phyloP scores from a whole-genome alignment of 495 filamentous ascomycete genomes.

The Annulohypoxylon moriforme region DNA sequence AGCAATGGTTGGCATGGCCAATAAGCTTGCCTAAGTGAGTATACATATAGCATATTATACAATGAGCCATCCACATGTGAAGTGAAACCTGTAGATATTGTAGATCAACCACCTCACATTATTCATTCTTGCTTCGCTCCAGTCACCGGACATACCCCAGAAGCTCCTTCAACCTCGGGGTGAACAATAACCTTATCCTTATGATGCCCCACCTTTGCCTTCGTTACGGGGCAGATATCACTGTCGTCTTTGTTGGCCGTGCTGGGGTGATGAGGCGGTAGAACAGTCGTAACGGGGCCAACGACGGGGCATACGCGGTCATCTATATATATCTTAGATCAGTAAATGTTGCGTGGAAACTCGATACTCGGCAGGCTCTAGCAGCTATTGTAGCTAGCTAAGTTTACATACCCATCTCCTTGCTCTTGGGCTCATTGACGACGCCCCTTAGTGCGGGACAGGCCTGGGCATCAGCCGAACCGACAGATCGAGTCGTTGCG shows the following conservation, averaged over 20 bases:
- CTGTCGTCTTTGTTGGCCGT: constrained; percentile 56
- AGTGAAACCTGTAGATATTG: not conserved
- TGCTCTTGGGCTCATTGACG: constrained; percentile 57
- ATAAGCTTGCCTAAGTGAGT: not conserved
- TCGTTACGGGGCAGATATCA: constrained; percentile 62
- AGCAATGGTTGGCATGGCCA: not conserved
- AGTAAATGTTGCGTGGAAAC: not conserved
- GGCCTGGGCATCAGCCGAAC: constrained; percentile 55
- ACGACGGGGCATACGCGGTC: constrained; percentile 61
- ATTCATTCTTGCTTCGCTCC: constrained; percentile 43
- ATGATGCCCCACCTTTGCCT: constrained; percentile 60
- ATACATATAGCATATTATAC: not conserved
- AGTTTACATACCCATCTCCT: constrained; percentile 50
- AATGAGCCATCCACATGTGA: not conserved
- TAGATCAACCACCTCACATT: constrained; percentile 12
- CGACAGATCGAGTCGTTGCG: constrained; percentile 41
- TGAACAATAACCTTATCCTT: constrained; percentile 57
- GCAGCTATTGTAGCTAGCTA: too few species aligned
- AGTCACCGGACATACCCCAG: constrained; percentile 57
- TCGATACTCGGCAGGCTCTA: not conserved
- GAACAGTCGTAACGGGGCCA: constrained; percentile 58
- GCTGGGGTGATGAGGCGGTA: constrained; percentile 59
- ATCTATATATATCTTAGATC: constrained; percentile 39
- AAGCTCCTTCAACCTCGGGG: constrained; percentile 49
- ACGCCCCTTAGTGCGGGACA: constrained; percentile 55